Evolutionary conservation across 1,284 basidiomycete species (phyloP).

Genomic region (Amylostereum chailletii): DNA sequence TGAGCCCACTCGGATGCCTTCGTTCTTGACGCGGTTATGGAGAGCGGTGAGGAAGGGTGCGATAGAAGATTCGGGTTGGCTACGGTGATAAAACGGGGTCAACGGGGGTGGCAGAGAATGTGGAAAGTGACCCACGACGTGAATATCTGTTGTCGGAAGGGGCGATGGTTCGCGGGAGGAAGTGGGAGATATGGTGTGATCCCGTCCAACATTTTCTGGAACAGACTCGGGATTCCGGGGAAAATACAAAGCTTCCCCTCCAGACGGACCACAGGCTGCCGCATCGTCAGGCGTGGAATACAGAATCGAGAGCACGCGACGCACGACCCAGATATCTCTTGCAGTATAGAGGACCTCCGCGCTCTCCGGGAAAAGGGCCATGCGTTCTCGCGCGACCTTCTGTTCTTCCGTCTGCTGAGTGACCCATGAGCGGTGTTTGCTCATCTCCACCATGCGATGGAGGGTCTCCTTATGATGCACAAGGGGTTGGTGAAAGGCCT

Average conservation of each 20-base stretch:
- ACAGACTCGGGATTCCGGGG: constrained; percentile 85
- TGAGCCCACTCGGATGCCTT: constrained; percentile 78
- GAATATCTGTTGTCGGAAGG: constrained; percentile 70
- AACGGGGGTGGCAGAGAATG: not conserved
- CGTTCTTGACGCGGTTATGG: constrained; percentile 64
- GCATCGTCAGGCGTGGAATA: not conserved
- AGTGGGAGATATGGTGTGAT: constrained; percentile 70
- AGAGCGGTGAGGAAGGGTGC: constrained; percentile 81
- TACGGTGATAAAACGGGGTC: constrained; percentile 19
- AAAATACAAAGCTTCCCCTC: constrained; percentile 82
- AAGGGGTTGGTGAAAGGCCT: constrained; percentile 74
- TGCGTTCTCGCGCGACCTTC: constrained; percentile 62
- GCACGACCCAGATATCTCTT: constrained; percentile 77
- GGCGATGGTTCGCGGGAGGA: constrained; percentile 61
- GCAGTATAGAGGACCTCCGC: constrained; percentile 71
- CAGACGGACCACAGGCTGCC: constrained; percentile 74
- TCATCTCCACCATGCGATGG: constrained; percentile 64
- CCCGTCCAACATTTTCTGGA: constrained; percentile 71
- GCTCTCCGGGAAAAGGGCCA: constrained; percentile 77
- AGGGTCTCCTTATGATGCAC: constrained; percentile 78
- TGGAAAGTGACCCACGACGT: constrained; percentile 46
- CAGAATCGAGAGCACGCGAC: constrained; percentile 16
- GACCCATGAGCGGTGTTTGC: constrained; percentile 48
- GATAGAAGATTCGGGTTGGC: constrained; percentile 80
- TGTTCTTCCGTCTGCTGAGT: constrained; percentile 63